These are phyloP conservation scores for Quercus suber DNA, from an alignment of 306 rosid species.

Conservation along the genomic window DNA sequence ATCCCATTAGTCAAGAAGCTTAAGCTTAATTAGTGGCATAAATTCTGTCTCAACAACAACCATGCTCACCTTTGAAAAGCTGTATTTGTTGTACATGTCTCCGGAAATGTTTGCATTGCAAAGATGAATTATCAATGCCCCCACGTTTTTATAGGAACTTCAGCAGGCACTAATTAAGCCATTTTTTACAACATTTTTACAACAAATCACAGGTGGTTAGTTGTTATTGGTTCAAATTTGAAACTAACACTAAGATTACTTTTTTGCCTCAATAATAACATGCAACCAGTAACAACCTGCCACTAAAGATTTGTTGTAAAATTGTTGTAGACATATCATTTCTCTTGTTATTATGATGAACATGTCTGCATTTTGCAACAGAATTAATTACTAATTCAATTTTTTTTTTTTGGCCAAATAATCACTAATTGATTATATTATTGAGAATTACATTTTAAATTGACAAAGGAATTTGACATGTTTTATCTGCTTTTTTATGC, in stretches of 20 bases:
- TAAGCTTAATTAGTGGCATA: background rate
- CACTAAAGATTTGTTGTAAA: no score
- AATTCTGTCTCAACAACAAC: slow-evolving; percentile 5
- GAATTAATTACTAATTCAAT: background rate
- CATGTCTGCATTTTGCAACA: no score
- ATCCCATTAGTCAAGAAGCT: background rate
- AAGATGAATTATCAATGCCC: background rate
- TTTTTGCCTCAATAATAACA: no score
- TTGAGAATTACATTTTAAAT: background rate
- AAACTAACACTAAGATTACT: no score
- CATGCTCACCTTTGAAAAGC: slow-evolving; percentile 12
- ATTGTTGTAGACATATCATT: no score
- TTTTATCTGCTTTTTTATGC: background rate
- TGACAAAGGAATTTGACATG: background rate
- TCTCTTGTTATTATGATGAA: no score
- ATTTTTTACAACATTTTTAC: no score
- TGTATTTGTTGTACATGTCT: background rate
- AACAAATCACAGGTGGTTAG: no score
- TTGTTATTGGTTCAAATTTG: no score
- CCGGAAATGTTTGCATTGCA: background rate
- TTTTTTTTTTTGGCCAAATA: background rate
- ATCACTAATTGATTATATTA: background rate
- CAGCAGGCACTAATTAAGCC: background rate
- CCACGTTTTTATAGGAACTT: background rate
- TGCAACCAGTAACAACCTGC: no score